phyloP scores from a whole-genome alignment of 306 rosid genomes.

The Inga oerstediana region DNA sequence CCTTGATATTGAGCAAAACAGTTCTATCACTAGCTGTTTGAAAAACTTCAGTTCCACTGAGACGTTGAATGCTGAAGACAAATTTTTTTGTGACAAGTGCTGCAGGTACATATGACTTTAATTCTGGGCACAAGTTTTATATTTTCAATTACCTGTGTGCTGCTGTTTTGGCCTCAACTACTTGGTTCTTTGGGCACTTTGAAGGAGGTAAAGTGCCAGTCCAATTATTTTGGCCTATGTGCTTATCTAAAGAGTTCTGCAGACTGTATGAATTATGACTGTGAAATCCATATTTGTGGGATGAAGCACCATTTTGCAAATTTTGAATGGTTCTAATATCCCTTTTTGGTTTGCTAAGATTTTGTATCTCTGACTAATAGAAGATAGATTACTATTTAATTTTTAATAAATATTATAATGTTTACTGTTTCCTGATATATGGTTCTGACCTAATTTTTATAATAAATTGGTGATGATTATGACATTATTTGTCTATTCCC shows the following conservation, averaged over 20 bases:
- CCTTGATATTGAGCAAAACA: conserved; percentile 98
- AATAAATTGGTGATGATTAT: conserved; percentile 2
- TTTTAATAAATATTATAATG: background rate
- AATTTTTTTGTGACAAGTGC: conserved; percentile 98
- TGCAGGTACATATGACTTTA: conserved; percentile 70
- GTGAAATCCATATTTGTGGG: conserved; percentile 8
- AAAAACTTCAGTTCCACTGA: conserved; percentile 99
- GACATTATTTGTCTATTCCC: conserved; percentile 9
- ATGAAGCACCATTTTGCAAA: background rate
- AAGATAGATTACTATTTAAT: background rate
- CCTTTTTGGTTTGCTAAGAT: background rate
- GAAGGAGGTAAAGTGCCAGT: conserved; percentile 17
- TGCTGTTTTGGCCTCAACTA: conserved; percentile 22
- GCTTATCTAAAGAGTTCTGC: conserved; percentile 12
- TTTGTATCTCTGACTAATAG: background rate
- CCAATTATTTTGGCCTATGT: conserved; percentile 27
- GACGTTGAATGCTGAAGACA: conserved; percentile 97
- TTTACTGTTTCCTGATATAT: background rate
- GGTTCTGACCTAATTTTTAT: background rate
- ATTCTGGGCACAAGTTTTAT: conserved; percentile 6
- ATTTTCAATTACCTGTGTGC: background rate
- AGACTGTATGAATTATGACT: background rate
- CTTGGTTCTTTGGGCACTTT: conserved; percentile 25
- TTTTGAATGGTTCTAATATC: conserved; percentile 20
- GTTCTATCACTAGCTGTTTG: conserved; percentile 98